Conservation (phyloP, 305 asterid genomes). For the Fraxinus dipetala region DNA sequence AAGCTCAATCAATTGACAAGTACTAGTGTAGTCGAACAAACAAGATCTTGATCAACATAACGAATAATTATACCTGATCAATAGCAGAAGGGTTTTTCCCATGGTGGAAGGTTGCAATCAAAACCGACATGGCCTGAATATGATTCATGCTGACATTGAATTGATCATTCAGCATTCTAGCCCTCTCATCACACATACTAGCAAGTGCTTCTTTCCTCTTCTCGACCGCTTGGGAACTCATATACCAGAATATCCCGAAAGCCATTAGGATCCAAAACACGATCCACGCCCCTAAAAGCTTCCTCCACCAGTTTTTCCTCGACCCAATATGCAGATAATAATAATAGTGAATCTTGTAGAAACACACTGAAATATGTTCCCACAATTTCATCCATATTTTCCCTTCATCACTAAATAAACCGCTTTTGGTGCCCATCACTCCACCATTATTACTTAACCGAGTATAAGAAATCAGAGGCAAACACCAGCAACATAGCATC, state of each 20-base stretch:
- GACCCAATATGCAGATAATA: constrained; percentile 50
- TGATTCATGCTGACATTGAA: constrained; percentile 96
- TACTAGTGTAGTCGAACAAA: background rate
- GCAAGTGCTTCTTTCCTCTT: constrained; percentile 84
- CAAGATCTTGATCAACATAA: background rate
- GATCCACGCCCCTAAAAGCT: constrained; percentile 51
- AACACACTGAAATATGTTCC: constrained; percentile 48
- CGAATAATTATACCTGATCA: constrained; percentile 61
- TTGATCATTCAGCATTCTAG: constrained; percentile 96
- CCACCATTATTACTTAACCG: constrained; percentile 59
- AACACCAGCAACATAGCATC: constrained; percentile 69
- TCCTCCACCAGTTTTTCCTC: constrained; percentile 60
- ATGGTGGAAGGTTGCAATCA: constrained; percentile 89
- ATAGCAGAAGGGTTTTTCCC: constrained; percentile 76
- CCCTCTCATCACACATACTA: constrained; percentile 95
- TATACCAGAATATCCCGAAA: constrained; percentile 45
- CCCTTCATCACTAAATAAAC: constrained; percentile 51
- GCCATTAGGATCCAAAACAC: constrained; percentile 38
- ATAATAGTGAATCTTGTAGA: constrained; percentile 49
- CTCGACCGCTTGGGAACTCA: constrained; percentile 56
- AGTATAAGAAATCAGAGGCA: constrained; percentile 60
- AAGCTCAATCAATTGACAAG: background rate
- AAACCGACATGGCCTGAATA: constrained; percentile 90
- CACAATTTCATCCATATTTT: constrained; percentile 56
- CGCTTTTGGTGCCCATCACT: constrained; percentile 58